These are phyloP conservation scores for Gymnopilus dilepis DNA, from an alignment of 768 basidiomycete genomes.

Conservation along the genomic window DNA sequence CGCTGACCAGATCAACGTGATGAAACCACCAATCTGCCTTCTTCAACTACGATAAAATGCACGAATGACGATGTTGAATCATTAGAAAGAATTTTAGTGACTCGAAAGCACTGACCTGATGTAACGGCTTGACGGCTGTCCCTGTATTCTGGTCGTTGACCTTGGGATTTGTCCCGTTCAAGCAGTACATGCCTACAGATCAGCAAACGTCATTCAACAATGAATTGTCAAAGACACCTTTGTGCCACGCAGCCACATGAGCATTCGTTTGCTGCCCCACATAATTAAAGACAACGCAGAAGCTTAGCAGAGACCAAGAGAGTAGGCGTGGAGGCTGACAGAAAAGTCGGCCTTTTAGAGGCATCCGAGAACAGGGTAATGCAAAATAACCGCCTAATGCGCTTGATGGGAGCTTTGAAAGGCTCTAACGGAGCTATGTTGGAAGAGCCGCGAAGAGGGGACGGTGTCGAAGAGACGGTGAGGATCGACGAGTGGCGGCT, in stretches of 20 bases:
- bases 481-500: no score
- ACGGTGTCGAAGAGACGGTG: no score
- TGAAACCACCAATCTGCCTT: slow-evolving; percentile 49
- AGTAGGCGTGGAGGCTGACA: neutral
- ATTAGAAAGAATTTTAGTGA: no score
- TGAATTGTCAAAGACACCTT: slow-evolving; percentile 23
- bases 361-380: no score
- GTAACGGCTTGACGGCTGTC: slow-evolving; percentile 39
- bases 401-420: no score
- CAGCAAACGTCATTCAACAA: neutral
- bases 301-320: neutral
- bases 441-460: no score
- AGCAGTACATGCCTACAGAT: slow-evolving; percentile 39
- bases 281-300: neutral
- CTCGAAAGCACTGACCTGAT: slow-evolving; percentile 25
- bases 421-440: no score
- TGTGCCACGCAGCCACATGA: slow-evolving; percentile 38
- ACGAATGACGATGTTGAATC: no score
- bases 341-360: neutral
- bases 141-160: slow-evolving; percentile 37
- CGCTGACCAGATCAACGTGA: slow-evolving; percentile 39
- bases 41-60: slow-evolving; percentile 36
- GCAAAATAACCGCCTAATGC: neutral
- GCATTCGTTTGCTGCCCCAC: slow-evolving; percentile 7
- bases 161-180: slow-evolving; percentile 38